A percentile compares a stretch with the other conserved stretches of the same genome.
Evolutionary conservation across 345 rosid genomes (phyloP).

Genomic region (Raphanus raphanistrum): DNA sequence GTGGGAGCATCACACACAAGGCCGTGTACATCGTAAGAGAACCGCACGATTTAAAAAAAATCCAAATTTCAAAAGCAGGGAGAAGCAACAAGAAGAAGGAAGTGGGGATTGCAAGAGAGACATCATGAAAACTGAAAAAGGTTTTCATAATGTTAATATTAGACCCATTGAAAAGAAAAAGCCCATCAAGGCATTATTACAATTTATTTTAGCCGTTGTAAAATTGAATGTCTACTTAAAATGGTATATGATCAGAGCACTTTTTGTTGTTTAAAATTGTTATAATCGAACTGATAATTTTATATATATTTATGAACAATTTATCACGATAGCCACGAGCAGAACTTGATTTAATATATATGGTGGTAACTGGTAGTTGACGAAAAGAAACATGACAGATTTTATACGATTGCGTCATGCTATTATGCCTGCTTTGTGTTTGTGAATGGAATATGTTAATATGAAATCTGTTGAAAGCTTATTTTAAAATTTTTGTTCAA

Average conservation of each 20-base stretch:
- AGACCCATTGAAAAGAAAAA: background rate
- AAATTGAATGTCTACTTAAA: background rate
- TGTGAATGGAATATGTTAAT: background rate
- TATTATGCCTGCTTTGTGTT: background rate
- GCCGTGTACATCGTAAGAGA: conserved; percentile 83
- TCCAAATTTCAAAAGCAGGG: conserved; percentile 15
- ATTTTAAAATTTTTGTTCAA: background rate
- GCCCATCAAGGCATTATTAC: background rate
- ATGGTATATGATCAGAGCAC: background rate
- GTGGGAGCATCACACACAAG: conserved; percentile 89
- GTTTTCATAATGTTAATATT: background rate
- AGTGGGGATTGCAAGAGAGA: conserved; percentile 3
- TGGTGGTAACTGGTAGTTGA: background rate
- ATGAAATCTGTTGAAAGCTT: background rate
- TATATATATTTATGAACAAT: background rate
- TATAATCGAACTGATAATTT: background rate
- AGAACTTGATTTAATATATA: background rate
- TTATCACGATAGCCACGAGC: background rate
- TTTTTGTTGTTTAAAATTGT: background rate
- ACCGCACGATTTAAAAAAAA: conserved; percentile 48
- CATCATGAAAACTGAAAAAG: conserved; percentile 9
- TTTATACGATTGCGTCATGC: background rate
- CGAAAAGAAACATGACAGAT: background rate
- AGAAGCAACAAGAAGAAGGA: conserved; percentile 25
- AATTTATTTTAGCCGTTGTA: background rate